Percentiles rank a stretch among this genome's conserved stretches.
Conservation (phyloP, 2,329 filamentous ascomycete genomes). For the Raffaelea albimanens region DNA sequence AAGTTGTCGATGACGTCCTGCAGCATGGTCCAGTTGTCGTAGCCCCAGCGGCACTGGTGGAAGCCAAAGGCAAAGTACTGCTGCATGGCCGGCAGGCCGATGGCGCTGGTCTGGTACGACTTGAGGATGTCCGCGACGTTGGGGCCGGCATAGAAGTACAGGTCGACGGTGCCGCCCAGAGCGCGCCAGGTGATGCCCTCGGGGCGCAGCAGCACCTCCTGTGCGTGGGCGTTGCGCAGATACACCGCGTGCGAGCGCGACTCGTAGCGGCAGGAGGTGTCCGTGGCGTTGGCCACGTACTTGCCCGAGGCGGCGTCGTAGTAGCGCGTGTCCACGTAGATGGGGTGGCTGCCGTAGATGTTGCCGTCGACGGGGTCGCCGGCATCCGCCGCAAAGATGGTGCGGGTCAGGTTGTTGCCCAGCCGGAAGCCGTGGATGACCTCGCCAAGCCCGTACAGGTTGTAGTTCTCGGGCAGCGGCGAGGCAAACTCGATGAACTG, state of each 20-base stretch:
- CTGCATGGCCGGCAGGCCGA: slow-evolving; percentile 67
- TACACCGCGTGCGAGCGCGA: slow-evolving; percentile 47
- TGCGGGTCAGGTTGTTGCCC: slow-evolving; percentile 61
- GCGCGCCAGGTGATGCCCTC: slow-evolving; percentile 44
- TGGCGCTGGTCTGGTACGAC: slow-evolving; percentile 51
- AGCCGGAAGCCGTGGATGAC: slow-evolving; percentile 61
- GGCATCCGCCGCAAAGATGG: slow-evolving; percentile 10
- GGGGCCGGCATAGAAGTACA: slow-evolving; percentile 72
- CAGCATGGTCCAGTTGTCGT: slow-evolving; percentile 60
- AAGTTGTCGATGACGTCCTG: slow-evolving; percentile 61
- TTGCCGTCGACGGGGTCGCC: slow-evolving; percentile 40
- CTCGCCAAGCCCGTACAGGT: slow-evolving; percentile 72
- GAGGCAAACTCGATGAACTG: slow-evolving; percentile 70
- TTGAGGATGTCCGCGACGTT: slow-evolving; percentile 58
- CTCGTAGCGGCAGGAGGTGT: slow-evolving; percentile 30
- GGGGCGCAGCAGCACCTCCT: slow-evolving; percentile 47
- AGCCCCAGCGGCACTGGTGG: slow-evolving; percentile 80
- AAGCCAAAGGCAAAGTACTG: slow-evolving; percentile 75
- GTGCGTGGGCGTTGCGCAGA: slow-evolving; percentile 52
- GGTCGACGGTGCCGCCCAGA: slow-evolving; percentile 66
- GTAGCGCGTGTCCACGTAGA: slow-evolving; percentile 65
- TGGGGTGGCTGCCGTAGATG: slow-evolving; percentile 54
- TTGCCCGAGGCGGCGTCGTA: slow-evolving; percentile 42
- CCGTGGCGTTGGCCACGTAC: slow-evolving; percentile 45
- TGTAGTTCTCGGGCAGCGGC: slow-evolving; percentile 55